phyloP scores from a whole-genome alignment of 164 flowering plant genomes.

The Protea cynaroides region DNA sequence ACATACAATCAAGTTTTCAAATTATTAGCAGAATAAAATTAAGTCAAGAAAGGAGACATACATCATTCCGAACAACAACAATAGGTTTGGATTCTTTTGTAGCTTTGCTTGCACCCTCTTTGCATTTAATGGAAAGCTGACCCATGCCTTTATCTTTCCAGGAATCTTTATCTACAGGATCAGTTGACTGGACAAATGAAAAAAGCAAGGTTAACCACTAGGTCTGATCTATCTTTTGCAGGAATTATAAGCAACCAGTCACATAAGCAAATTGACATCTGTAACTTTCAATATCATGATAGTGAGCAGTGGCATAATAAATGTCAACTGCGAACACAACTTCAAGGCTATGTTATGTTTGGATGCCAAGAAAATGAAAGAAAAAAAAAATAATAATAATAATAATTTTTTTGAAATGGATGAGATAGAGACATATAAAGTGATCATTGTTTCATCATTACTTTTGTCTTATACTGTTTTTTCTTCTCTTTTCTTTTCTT shows the following conservation, averaged over 20 bases:
- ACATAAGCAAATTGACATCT: background rate
- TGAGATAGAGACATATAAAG: too few species aligned
- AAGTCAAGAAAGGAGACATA: constrained; percentile 29
- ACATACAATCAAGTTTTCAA: background rate
- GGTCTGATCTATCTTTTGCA: background rate
- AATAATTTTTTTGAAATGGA: too few species aligned
- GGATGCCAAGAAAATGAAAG: too few species aligned
- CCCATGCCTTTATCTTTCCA: constrained; percentile 97
- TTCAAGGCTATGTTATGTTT: too few species aligned
- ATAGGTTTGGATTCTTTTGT: constrained; percentile 90
- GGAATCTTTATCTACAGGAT: constrained; percentile 70
- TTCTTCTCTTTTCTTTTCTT: too few species aligned
- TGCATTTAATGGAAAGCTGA: constrained; percentile 80
- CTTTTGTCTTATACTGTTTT: too few species aligned
- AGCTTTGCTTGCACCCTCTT: constrained; percentile 75
- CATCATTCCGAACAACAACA: constrained; percentile 84
- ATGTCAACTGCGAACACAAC: too few species aligned
- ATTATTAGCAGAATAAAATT: background rate
- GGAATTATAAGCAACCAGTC: background rate
- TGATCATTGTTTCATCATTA: too few species aligned
- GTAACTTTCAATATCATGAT: too few species aligned
- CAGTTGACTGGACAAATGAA: constrained; percentile 54
- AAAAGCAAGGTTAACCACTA: constrained; percentile 2
- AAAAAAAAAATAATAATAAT: too few species aligned
- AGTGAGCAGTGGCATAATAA: too few species aligned